A percentile compares a stretch with the other conserved stretches of the same genome.
Evolutionary conservation across 1,284 basidiomycete species (phyloP).

Genomic region (Coriolopsis trogii): DNA sequence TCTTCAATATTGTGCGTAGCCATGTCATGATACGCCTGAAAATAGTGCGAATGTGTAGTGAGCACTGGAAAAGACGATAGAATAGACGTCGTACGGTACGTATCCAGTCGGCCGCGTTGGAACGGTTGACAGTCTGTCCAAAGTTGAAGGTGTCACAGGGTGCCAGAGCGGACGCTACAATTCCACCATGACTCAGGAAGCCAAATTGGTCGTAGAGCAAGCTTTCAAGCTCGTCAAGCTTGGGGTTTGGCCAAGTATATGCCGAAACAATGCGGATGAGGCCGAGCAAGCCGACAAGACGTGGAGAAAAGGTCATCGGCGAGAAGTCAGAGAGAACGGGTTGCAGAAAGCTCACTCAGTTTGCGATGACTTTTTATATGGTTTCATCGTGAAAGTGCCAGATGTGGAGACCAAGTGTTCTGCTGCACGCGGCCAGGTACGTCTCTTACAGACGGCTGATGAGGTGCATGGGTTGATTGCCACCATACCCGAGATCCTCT

Average conservation of each 20-base stretch:
- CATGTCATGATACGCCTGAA: constrained; percentile 29
- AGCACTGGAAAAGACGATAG: neutral
- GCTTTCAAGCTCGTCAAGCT: constrained; percentile 13
- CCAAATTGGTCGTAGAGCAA: constrained; percentile 7
- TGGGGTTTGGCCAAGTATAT: constrained; percentile 12
- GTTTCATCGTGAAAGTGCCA: no score
- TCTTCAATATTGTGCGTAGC: constrained; percentile 27
- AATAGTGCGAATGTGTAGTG: neutral
- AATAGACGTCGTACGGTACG: neutral
- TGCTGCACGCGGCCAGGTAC: no score
- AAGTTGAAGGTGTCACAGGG: constrained; percentile 2
- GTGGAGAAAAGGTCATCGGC: neutral
- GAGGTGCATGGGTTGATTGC: no score
- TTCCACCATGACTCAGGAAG: constrained; percentile 1
- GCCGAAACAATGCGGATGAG: neutral
- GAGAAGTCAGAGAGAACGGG: no score
- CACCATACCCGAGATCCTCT: no score
- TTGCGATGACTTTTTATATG: no score
- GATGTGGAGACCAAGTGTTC: no score
- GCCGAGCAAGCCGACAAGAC: neutral
- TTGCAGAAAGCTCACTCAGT: no score
- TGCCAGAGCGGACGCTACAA: neutral
- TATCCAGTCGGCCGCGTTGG: constrained; percentile 10
- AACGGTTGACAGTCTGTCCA: neutral
- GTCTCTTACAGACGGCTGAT: no score